A percentile compares a stretch with the other conserved stretches of the same genome.
phyloP scores from a whole-genome alignment of 1,284 basidiomycete species.

The Taiwanofungus camphoratus region DNA sequence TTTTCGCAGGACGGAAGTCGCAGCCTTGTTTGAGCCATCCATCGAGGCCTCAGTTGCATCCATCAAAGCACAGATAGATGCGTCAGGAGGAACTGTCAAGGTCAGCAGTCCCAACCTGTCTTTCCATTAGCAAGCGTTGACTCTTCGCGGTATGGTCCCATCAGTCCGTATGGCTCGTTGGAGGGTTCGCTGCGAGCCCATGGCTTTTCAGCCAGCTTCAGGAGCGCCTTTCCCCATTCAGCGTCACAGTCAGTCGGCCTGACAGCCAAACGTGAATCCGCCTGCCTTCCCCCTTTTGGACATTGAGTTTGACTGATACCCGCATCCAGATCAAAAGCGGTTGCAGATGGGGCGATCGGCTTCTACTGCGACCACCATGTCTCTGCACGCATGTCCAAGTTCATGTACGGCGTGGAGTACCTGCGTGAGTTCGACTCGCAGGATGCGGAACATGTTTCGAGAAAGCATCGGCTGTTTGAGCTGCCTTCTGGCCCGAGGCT shows the following conservation, averaged over 20 bases:
- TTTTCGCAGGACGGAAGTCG: conserved; percentile 46
- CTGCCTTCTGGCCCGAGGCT: conserved; percentile 69
- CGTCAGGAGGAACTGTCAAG: conserved; percentile 59
- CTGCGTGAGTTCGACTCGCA: conserved; percentile 58
- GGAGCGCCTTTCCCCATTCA: conserved; percentile 49
- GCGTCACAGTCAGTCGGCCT: conserved; percentile 62
- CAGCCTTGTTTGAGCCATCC: conserved; percentile 70
- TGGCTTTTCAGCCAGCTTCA: conserved; percentile 74
- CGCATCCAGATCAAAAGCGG: conserved; percentile 61
- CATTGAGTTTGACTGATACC: background rate
- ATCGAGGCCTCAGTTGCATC: conserved; percentile 62
- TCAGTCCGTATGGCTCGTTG: conserved; percentile 71
- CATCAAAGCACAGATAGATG: conserved; percentile 65
- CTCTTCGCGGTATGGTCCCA: background rate
- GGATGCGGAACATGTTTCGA: conserved; percentile 59
- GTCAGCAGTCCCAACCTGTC: conserved; percentile 27
- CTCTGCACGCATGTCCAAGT: conserved; percentile 68
- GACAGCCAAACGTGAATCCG: conserved; percentile 65
- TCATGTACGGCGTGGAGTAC: conserved; percentile 77
- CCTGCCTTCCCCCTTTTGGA: background rate
- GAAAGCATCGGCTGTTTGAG: conserved; percentile 62
- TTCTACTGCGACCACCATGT: conserved; percentile 81
- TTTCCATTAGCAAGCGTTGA: background rate
- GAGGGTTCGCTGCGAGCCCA: conserved; percentile 73
- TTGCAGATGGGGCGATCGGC: conserved; percentile 74